Evolutionary conservation across 2,329 filamentous ascomycete species (phyloP).

Genomic region (Clarireedia sp.): DNA sequence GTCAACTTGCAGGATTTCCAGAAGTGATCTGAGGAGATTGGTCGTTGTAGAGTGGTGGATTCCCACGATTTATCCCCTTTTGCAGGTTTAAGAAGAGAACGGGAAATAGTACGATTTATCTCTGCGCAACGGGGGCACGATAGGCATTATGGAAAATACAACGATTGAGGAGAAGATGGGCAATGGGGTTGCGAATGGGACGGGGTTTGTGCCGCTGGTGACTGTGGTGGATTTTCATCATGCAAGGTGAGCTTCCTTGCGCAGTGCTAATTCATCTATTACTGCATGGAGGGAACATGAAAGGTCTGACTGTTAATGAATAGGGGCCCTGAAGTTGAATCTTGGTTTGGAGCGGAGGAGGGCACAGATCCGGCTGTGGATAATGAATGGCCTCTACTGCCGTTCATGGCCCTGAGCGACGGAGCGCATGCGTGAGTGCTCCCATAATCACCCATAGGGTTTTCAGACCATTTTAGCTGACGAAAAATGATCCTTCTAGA

Average conservation of each 20-base stretch:
- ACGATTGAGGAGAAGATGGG: conserved; percentile 13
- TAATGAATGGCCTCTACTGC: conserved; percentile 84
- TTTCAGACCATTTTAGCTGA: conserved; percentile 2
- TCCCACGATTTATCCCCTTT: not conserved
- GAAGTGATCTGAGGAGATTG: too few species aligned
- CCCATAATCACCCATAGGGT: not conserved
- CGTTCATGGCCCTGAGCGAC: conserved; percentile 95
- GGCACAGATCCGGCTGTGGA: conserved; percentile 70
- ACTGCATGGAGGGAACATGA: not conserved
- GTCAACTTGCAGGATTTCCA: too few species aligned
- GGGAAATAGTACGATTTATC: not conserved
- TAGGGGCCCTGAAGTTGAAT: conserved; percentile 83
- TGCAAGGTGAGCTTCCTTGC: conserved; percentile 42
- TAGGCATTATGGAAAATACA: conserved; percentile 2
- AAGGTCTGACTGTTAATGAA: not conserved
- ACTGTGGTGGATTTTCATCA: conserved; percentile 80
- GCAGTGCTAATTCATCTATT: not conserved
- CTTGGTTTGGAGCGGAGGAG: conserved; percentile 74
- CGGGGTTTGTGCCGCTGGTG: conserved; percentile 58
- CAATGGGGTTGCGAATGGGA: conserved; percentile 11
- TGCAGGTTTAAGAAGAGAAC: not conserved
- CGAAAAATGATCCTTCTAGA: conserved; percentile 35
- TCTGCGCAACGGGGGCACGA: not conserved
- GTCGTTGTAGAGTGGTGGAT: too few species aligned
- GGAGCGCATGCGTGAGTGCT: conserved; percentile 77